phyloP scores from a whole-genome alignment of 2,329 filamentous ascomycete species.

The Leptodontidium sp. region DNA sequence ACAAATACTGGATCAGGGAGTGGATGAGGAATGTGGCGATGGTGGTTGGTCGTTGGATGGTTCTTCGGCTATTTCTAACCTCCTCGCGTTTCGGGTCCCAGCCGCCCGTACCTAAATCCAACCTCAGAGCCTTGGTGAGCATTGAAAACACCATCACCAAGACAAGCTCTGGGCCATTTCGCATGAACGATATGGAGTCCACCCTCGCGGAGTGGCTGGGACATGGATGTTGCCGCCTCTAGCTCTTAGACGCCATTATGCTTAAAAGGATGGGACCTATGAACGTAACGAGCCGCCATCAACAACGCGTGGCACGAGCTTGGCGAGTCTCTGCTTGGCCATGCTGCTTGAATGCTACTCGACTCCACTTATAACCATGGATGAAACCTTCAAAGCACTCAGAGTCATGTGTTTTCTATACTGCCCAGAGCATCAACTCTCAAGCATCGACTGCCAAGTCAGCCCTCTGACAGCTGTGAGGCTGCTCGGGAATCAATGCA shows the following conservation, averaged over 20 bases:
- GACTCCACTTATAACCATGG: not conserved
- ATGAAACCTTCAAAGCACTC: conserved; percentile 7
- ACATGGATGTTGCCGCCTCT: not conserved
- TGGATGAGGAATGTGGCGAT: not conserved
- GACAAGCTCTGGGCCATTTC: not conserved
- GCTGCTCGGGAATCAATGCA: conserved; percentile 12
- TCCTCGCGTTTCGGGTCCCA: not conserved
- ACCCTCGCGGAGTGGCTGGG: not conserved
- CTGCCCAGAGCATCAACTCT: conserved; percentile 6
- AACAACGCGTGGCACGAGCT: not conserved
- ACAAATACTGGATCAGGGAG: not conserved
- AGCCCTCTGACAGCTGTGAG: conserved; percentile 11
- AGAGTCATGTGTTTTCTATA: conserved; percentile 1
- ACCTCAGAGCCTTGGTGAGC: conserved; percentile 11
- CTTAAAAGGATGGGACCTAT: conserved; percentile 7
- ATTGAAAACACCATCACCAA: not conserved
- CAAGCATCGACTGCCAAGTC: conserved; percentile 11
- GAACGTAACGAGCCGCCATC: not conserved
- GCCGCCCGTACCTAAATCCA: conserved; percentile 9
- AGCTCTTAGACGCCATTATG: not conserved
- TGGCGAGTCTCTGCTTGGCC: not conserved
- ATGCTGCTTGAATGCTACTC: not conserved
- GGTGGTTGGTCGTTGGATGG: conserved; percentile 11
- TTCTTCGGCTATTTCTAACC: conserved; percentile 9
- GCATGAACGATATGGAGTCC: not conserved